Percentiles rank a stretch among this genome's conserved stretches.
Evolutionary conservation across 768 basidiomycete genomes (phyloP).

Genomic region (Mrakia hoshinonis): DNA sequence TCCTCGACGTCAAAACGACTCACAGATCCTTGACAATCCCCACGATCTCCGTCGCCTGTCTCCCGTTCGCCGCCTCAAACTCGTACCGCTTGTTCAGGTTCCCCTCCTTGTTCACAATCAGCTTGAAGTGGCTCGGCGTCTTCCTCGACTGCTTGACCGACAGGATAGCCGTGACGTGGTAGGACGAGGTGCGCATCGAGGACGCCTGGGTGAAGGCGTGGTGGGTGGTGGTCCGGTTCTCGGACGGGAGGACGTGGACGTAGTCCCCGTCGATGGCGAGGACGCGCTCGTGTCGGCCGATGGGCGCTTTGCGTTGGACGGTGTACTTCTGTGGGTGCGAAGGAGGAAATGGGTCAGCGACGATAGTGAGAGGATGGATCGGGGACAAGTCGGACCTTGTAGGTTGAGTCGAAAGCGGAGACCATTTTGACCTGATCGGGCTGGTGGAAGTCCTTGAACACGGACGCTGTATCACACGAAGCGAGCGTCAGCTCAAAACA

Average conservation of each 20-base stretch:
- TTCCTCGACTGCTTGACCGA: conserved; percentile 76
- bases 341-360: background rate
- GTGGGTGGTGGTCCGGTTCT: conserved; percentile 54
- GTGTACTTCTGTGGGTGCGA: conserved; percentile 60
- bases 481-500: background rate
- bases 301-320: conserved; percentile 88
- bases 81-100: conserved; percentile 79
- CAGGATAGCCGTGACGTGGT: conserved; percentile 78
- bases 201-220: conserved; percentile 56
- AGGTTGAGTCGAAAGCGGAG: conserved; percentile 70
- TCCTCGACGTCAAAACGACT: background rate
- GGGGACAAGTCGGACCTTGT: conserved; percentile 53
- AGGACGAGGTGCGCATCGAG: conserved; percentile 71
- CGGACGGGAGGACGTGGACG: conserved; percentile 43
- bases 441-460: conserved; percentile 82
- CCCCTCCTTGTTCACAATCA: conserved; percentile 61
- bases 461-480: conserved; percentile 54
- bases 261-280: conserved; percentile 89
- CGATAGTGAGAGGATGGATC: background rate
- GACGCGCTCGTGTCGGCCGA: conserved; percentile 78
- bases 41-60: conserved; percentile 57
- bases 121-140: conserved; percentile 71
- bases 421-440: conserved; percentile 51
- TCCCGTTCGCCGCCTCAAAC: conserved; percentile 85
- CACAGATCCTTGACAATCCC: conserved; percentile 27